Base-by-base conservation (phyloP, 2,329 filamentous ascomycete genomes). In the Pleomassaria siparia region DNA sequence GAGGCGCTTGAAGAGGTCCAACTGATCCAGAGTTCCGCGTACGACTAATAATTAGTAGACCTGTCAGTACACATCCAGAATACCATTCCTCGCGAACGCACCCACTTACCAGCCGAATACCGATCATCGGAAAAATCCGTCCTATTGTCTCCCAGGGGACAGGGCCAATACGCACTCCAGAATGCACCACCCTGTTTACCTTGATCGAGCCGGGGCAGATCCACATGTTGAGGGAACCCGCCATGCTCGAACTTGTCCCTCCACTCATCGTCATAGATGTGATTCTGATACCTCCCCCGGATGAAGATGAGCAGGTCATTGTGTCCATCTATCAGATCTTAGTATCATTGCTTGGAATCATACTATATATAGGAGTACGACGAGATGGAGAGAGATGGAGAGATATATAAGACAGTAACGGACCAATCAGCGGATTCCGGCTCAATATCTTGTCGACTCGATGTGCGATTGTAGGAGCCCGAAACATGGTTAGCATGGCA, bases 91-190 rank as follows among this genome's bases (percentile, higher is more conserved):
- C 7, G 10, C 10, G 33, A 26, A 22, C 2, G 28, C 10, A 35
- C 36, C 13, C 13, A 61, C 80, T 66, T 72, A 88, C 85, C 85
- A 7, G 78, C 69, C 5, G 80, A 81, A 63, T 91, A 91, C 62
- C 84, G 87, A 44, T 78, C 80, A 60, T 91, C 81, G 0, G 86
- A 87, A 62, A 89, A 91, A 69, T 95, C 84, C 4, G 80, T 80
- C 39, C 82, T 83, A 60, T 92, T 83, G 6, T 62, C 63, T 11
- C 48, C 35, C 24, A 6, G 35, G 0, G 91, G 91, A 63, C 91
- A 96, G 0, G 82, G 82, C 32, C 87, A 83, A 61, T 80, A 97
- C 9, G 94, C 89, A 65, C 87, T 91, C 92, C 91, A 96, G 68
- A 96, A 96, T n/a, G 88, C 85, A 46, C 91, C 92, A 30, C 91